phyloP scores from a whole-genome alignment of 352 stramenopile species.

The Pythium biforme region DNA sequence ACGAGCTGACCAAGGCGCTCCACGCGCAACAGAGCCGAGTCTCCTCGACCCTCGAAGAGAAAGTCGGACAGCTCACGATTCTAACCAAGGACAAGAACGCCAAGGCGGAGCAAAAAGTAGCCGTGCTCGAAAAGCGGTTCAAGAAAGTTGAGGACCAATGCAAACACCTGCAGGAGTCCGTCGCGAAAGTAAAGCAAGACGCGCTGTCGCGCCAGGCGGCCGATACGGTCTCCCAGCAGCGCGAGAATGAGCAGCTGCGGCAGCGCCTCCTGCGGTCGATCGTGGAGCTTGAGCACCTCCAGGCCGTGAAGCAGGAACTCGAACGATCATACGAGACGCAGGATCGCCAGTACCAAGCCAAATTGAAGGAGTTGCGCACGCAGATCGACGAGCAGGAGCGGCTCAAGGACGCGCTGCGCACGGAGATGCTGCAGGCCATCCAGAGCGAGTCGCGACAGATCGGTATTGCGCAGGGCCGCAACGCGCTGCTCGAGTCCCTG shows the following conservation, averaged over 20 bases:
- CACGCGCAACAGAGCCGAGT: conserved; percentile 50
- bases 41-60: conserved; percentile 49
- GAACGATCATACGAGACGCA: conserved; percentile 40
- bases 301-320: conserved; percentile 15
- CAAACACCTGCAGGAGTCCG: conserved; percentile 39
- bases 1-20: conserved; percentile 57
- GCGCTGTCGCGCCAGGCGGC: conserved; percentile 28
- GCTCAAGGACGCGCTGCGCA: conserved; percentile 45
- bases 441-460: conserved; percentile 66
- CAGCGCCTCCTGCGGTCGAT: conserved; percentile 51
- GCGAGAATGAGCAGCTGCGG: conserved; percentile 41
- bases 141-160: conserved; percentile 56
- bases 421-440: conserved; percentile 53
- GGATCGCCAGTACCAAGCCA: conserved; percentile 48
- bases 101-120: conserved; percentile 55
- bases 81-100: conserved; percentile 44
- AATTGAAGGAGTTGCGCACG: conserved; percentile 49
- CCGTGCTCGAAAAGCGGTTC: conserved; percentile 49
- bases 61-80: conserved; percentile 41
- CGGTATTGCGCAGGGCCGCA: conserved; percentile 62
- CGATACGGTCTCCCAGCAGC: conserved; percentile 23
- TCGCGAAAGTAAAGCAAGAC: conserved; percentile 45
- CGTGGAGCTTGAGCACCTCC: conserved; percentile 37
- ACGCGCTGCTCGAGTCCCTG: conserved; percentile 54
- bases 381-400: conserved; percentile 48